phyloP scores from a whole-genome alignment of 257 asterid species.

The Jasminum sambac region DNA sequence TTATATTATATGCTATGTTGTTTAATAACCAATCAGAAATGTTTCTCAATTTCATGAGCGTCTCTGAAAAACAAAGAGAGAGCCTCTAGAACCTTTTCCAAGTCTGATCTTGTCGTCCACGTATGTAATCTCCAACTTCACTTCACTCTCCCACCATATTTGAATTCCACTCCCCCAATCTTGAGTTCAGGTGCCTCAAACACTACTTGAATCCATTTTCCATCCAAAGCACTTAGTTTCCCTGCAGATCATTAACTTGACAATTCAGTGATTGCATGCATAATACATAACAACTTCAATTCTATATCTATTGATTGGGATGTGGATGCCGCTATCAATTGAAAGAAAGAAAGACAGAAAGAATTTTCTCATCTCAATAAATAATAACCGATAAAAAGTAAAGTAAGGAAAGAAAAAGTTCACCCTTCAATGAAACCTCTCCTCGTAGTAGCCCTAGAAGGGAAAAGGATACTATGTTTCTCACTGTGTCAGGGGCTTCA shows the following conservation, averaged over 20 bases:
- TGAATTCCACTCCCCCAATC: constrained; percentile 40
- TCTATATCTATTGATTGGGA: not conserved
- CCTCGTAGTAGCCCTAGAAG: constrained; percentile 74
- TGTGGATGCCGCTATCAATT: not conserved
- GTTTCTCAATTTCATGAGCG: constrained; percentile 21
- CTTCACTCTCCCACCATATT: constrained; percentile 56
- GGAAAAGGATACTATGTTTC: constrained; percentile 66
- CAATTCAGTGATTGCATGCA: not conserved
- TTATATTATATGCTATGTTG: not conserved
- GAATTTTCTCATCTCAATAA: too few relatives aligned
- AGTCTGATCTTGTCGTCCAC: constrained; percentile 46
- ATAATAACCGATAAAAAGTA: not conserved
- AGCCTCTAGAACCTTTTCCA: constrained; percentile 66
- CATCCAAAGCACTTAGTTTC: constrained; percentile 51
- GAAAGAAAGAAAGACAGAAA: too few relatives aligned
- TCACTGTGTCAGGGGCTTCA: constrained; percentile 78
- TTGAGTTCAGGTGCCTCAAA: constrained; percentile 43
- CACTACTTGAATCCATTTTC: constrained; percentile 69
- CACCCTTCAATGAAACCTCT: constrained; percentile 83
- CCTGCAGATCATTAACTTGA: constrained; percentile 32
- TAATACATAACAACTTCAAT: too few relatives aligned
- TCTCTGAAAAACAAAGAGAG: constrained; percentile 67
- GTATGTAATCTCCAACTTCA: constrained; percentile 49
- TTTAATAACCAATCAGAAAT: too few relatives aligned
- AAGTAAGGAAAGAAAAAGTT: not conserved